Percentiles rank a stretch among this genome's conserved stretches.
Evolutionary conservation across 306 rosid species (phyloP).

Genomic region (Oemleria cerasiformis): DNA sequence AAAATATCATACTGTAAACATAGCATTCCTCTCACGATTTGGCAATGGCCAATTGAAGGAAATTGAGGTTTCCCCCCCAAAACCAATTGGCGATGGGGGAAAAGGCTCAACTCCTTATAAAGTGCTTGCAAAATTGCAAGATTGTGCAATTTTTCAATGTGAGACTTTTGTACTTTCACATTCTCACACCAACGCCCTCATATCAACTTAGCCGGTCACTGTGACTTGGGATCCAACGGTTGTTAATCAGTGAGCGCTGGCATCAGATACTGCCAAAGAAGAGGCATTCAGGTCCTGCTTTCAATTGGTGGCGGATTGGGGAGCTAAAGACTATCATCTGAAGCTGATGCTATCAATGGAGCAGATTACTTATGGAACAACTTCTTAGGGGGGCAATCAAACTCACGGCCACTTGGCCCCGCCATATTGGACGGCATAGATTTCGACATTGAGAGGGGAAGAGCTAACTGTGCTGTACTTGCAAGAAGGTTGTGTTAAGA

Average conservation of each 20-base stretch:
- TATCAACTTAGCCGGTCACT: constrained; percentile 20
- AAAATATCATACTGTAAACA: constrained; percentile 19
- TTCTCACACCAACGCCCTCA: constrained; percentile 9
- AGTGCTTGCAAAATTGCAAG: too few relatives aligned
- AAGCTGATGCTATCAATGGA: constrained; percentile 12
- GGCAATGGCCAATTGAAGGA: too few relatives aligned
- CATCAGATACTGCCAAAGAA: constrained; percentile 40
- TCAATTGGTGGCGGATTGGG: constrained; percentile 30
- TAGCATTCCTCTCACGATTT: constrained; percentile 16
- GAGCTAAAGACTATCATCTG: constrained; percentile 24
- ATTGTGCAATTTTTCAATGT: too few relatives aligned
- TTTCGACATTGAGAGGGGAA: constrained; percentile 32
- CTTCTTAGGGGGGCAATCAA: constrained; percentile 37
- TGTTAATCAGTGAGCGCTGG: constrained; percentile 29
- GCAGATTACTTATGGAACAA: constrained; percentile 43
- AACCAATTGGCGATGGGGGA: too few relatives aligned
- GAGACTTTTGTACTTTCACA: too few relatives aligned
- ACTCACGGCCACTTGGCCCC: constrained; percentile 31
- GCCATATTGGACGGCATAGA: constrained; percentile 33
- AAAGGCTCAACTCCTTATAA: too few relatives aligned
- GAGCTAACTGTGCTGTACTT: constrained; percentile 7
- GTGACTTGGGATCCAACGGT: constrained; percentile 15
- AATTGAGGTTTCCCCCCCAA: too few relatives aligned
- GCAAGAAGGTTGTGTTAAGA: constrained; percentile 15
- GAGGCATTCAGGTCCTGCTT: constrained; percentile 43